Percentiles rank a stretch among this genome's conserved stretches.
Evolutionary conservation across 805 yeast genomes (phyloP).

Genomic region (Torulaspora maleeae): DNA sequence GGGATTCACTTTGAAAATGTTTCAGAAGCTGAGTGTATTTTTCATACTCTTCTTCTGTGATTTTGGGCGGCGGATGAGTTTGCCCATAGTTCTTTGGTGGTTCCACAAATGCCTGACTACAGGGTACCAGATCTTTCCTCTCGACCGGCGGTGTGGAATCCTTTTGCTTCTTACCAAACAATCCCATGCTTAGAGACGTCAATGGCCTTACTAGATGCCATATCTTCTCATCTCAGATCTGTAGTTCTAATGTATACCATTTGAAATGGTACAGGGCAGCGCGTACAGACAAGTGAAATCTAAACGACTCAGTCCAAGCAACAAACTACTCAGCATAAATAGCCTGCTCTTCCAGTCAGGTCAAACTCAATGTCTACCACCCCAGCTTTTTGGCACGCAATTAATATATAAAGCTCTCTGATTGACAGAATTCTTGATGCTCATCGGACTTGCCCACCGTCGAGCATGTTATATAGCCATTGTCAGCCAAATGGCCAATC

Average conservation of each 20-base stretch:
- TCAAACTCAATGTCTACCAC: no score
- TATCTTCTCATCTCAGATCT: background rate
- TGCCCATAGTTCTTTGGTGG: conserved; percentile 27
- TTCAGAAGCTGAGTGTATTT: conserved; percentile 19
- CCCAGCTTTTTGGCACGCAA: no score
- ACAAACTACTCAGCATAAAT: no score
- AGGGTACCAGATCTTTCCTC: conserved; percentile 21
- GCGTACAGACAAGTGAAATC: background rate
- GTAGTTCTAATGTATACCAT: background rate
- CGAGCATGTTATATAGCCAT: no score
- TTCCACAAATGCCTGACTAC: conserved; percentile 18
- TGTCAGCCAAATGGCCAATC: no score
- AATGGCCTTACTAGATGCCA: background rate
- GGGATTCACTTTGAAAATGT: conserved; percentile 20
- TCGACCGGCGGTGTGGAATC: conserved; percentile 10
- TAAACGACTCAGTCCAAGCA: background rate
- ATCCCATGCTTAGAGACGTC: conserved; percentile 21
- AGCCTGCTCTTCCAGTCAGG: no score
- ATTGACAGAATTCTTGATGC: no score
- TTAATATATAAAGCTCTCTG: no score
- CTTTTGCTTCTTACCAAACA: conserved; percentile 23
- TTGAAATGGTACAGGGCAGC: background rate
- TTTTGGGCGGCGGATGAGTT: conserved; percentile 15
- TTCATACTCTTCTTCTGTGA: conserved; percentile 19
- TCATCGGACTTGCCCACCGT: no score